phyloP scores from a whole-genome alignment of 768 basidiomycete genomes.

The Mycena alexandri region DNA sequence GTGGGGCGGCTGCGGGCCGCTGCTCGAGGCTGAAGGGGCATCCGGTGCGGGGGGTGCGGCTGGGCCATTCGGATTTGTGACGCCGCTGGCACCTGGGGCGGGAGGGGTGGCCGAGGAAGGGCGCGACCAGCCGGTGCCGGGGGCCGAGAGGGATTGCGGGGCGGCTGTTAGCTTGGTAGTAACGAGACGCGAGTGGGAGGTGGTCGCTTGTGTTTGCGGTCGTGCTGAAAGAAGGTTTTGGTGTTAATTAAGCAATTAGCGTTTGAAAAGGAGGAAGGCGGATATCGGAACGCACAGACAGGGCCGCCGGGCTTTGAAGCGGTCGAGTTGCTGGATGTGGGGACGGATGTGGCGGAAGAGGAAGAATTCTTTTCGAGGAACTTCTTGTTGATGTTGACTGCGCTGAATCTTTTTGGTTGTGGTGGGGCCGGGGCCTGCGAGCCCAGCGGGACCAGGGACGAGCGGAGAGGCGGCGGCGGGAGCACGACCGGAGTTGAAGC shows the following conservation, averaged over 20 bases:
- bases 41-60: slow-evolving; percentile 36
- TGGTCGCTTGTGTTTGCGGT: slow-evolving; percentile 64
- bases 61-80: slow-evolving; percentile 43
- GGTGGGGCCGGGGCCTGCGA: slow-evolving; percentile 50
- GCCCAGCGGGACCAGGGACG: slow-evolving; percentile 61
- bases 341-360: slow-evolving; percentile 62
- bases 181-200: slow-evolving; percentile 83
- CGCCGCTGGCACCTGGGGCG: slow-evolving; percentile 64
- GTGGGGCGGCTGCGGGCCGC: slow-evolving; percentile 23
- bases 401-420: slow-evolving; percentile 87
- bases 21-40: slow-evolving; percentile 12
- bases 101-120: slow-evolving; percentile 81
- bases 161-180: slow-evolving; percentile 87
- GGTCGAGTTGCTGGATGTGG: slow-evolving; percentile 57
- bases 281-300: slow-evolving; percentile 59
- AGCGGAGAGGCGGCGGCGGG: slow-evolving; percentile 46
- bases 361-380: slow-evolving; percentile 90
- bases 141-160: slow-evolving; percentile 66
- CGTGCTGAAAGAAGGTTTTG: slow-evolving; percentile 58
- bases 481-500: slow-evolving; percentile 19
- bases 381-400: slow-evolving; percentile 95
- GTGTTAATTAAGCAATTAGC: slow-evolving; percentile 22
- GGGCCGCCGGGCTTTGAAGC: slow-evolving; percentile 65
- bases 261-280: slow-evolving; percentile 9
- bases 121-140: slow-evolving; percentile 82